These are phyloP conservation scores for Lactarius trivialis DNA, from an alignment of 768 basidiomycete species.

Conservation along the genomic window DNA sequence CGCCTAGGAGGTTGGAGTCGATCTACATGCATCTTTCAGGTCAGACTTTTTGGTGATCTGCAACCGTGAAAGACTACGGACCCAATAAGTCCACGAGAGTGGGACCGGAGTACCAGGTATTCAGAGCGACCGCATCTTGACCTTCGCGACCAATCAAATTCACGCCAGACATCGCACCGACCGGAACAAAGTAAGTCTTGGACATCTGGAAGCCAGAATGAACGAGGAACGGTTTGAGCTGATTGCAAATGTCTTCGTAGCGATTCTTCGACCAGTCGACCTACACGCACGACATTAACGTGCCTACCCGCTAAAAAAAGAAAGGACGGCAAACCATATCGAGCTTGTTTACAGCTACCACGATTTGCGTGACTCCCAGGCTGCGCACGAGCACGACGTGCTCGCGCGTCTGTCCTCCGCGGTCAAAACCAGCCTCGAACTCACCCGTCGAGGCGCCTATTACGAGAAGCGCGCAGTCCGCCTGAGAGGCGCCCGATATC, in stretches of 20 bases:
- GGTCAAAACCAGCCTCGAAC: slow-evolving; percentile 93
- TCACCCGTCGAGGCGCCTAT: slow-evolving; percentile 87
- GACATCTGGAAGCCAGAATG: slow-evolving; percentile 81
- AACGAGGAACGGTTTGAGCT: slow-evolving; percentile 71
- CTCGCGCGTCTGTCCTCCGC: slow-evolving; percentile 93
- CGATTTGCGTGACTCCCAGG: slow-evolving; percentile 83
- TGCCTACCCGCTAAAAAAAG: not conserved
- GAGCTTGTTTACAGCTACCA: slow-evolving; percentile 93
- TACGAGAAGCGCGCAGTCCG: slow-evolving; percentile 90
- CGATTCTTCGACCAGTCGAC: slow-evolving; percentile 82
- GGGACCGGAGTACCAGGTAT: slow-evolving; percentile 78
- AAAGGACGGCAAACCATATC: slow-evolving; percentile 58
- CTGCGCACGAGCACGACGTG: slow-evolving; percentile 88
- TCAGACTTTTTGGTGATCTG: not conserved
- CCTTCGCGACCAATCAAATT: slow-evolving; percentile 59
- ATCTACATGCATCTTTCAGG: slow-evolving; percentile 42
- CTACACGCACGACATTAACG: slow-evolving; percentile 34
- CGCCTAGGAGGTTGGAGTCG: slow-evolving; percentile 72
- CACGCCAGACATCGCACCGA: slow-evolving; percentile 84
- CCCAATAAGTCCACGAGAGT: slow-evolving; percentile 82
- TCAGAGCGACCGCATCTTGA: slow-evolving; percentile 41
- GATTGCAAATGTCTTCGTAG: slow-evolving; percentile 76
- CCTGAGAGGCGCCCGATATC: slow-evolving; percentile 98
- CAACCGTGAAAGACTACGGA: slow-evolving; percentile 28
- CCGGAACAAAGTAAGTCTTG: slow-evolving; percentile 81